Percentiles rank a stretch among this genome's conserved stretches.
Conservation (phyloP, 305 asterid species). For the Fraxinus sp. region DNA sequence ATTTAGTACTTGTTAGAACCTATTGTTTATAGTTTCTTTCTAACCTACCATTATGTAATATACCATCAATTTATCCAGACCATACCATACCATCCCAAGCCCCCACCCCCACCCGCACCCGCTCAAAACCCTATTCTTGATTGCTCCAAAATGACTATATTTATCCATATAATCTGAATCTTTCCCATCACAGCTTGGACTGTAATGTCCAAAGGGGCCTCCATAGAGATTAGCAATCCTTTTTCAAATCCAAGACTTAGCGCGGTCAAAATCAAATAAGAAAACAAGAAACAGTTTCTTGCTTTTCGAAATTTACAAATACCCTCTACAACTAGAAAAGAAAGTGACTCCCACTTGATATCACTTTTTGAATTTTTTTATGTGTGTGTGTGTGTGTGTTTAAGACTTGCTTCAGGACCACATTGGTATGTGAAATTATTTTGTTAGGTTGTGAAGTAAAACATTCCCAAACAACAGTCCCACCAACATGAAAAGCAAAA, state of each 20-base stretch:
- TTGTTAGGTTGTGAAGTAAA: conserved; percentile 19
- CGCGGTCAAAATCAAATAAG: conserved; percentile 53
- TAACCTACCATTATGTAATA: conserved; percentile 24
- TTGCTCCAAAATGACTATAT: background rate
- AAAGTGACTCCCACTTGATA: conserved; percentile 52
- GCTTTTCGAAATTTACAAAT: conserved; percentile 32
- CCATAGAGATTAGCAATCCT: conserved; percentile 29
- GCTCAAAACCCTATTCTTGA: background rate
- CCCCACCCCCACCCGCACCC: background rate
- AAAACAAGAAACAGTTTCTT: conserved; percentile 39
- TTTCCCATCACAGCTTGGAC: conserved; percentile 31
- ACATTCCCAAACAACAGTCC: background rate
- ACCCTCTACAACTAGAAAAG: conserved; percentile 31
- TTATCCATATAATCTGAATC: background rate
- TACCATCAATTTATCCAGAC: background rate
- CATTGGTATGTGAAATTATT: conserved; percentile 17
- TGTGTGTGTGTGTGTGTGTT: background rate
- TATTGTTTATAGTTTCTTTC: conserved; percentile 29
- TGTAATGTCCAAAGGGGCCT: conserved; percentile 33
- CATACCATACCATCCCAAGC: background rate
- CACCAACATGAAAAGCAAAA: background rate
- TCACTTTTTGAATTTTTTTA: conserved; percentile 40
- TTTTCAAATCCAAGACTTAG: conserved; percentile 35
- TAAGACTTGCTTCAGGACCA: conserved; percentile 13
- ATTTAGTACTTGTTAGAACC: background rate